phyloP scores from a whole-genome alignment of 805 yeast genomes.

The Wickerhamomyces chaumierensis region DNA sequence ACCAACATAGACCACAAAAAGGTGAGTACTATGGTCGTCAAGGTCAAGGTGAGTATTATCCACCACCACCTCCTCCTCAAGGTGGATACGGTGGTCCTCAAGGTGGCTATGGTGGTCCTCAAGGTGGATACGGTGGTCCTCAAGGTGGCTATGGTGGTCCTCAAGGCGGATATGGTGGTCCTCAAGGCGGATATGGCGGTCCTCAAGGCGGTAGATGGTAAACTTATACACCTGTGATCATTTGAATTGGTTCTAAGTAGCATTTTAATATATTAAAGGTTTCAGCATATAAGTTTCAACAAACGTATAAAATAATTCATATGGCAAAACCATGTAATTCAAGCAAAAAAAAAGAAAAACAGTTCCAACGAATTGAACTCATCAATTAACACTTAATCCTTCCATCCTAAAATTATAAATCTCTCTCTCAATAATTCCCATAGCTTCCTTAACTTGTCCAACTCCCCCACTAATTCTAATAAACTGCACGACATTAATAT shows the following conservation, averaged over 20 bases:
- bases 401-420: slow-evolving; percentile 11
- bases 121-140: slow-evolving; percentile 17
- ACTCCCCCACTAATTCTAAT: slow-evolving; percentile 21
- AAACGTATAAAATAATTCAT: no score
- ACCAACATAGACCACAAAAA: neutral
- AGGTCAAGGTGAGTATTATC: slow-evolving; percentile 6
- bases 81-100: slow-evolving; percentile 14
- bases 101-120: slow-evolving; percentile 15
- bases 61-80: slow-evolving; percentile 9
- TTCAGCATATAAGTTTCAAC: no score
- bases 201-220: slow-evolving; percentile 9
- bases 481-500: slow-evolving; percentile 14
- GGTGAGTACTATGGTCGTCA: slow-evolving; percentile 11
- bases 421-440: slow-evolving; percentile 17
- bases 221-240: no score
- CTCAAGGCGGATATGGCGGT: slow-evolving; percentile 12
- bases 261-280: no score
- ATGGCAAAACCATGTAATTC: no score
- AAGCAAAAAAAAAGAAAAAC: no score
- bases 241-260: no score
- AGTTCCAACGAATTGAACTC: no score
- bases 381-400: neutral
- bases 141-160: slow-evolving; percentile 1
- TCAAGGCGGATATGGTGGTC: slow-evolving; percentile 14
- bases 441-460: slow-evolving; percentile 17